Evolutionary conservation across 371 early-diverging fungal species (phyloP).

Genomic region (Mortierella sp.): DNA sequence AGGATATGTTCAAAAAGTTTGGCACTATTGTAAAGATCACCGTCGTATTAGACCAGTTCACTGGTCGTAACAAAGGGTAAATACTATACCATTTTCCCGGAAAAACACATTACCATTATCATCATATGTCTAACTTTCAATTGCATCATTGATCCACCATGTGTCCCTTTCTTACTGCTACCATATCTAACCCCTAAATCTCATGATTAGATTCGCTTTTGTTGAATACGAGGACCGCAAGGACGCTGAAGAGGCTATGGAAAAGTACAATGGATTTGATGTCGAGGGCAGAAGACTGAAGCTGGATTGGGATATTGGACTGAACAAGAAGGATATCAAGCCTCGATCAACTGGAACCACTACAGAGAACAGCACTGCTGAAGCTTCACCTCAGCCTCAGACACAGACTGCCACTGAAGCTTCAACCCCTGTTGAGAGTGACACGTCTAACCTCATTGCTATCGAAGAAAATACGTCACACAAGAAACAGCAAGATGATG

Average conservation of each 20-base stretch:
- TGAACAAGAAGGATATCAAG: slow-evolving; percentile 73
- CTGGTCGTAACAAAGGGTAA: slow-evolving; percentile 84
- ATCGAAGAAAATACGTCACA: not conserved
- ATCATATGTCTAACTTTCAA: too few relatives aligned
- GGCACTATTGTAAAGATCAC: slow-evolving; percentile 76
- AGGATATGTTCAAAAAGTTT: slow-evolving; percentile 80
- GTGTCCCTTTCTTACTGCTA: slow-evolving; percentile 7
- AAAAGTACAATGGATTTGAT: slow-evolving; percentile 77
- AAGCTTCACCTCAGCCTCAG: slow-evolving; percentile 32
- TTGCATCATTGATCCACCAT: not conserved
- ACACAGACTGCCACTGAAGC: slow-evolving; percentile 20
- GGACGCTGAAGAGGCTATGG: slow-evolving; percentile 83
- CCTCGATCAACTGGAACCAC: slow-evolving; percentile 34
- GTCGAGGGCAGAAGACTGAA: slow-evolving; percentile 82
- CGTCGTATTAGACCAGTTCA: slow-evolving; percentile 78
- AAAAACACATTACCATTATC: not conserved
- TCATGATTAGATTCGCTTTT: slow-evolving; percentile 75
- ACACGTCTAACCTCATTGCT: not conserved
- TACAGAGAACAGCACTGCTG: slow-evolving; percentile 38
- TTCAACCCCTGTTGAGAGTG: slow-evolving; percentile 21
- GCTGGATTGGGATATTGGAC: slow-evolving; percentile 86
- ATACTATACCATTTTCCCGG: not conserved
- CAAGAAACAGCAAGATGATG: not conserved
- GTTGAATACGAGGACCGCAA: slow-evolving; percentile 82
- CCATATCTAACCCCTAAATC: not conserved